These are phyloP conservation scores for Populus nigra DNA, from an alignment of 345 rosid genomes.

Conservation along the genomic window DNA sequence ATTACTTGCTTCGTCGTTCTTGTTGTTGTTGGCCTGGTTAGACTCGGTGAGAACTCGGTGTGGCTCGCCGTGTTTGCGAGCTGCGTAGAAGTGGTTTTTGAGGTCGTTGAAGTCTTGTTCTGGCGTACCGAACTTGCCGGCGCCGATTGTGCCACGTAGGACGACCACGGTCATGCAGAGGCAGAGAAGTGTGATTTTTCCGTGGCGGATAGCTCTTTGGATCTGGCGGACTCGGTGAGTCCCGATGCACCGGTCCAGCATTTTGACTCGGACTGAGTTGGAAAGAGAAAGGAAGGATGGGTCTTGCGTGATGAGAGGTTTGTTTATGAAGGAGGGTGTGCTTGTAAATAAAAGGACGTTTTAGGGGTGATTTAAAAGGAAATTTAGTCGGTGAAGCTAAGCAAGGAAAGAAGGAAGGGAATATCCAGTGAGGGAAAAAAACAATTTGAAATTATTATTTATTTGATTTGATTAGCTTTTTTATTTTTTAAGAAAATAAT, in stretches of 20 bases:
- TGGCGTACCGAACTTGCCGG: constrained; percentile 86
- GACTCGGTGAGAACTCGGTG: constrained; percentile 39
- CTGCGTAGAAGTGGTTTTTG: constrained; percentile 56
- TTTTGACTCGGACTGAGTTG: not conserved
- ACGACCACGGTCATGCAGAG: constrained; percentile 74
- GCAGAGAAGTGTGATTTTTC: constrained; percentile 54
- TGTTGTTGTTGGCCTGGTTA: not conserved
- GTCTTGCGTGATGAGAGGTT: not conserved
- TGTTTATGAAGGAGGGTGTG: not conserved
- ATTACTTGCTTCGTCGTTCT: not conserved
- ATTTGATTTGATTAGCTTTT: too few relatives aligned
- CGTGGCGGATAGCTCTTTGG: constrained; percentile 53
- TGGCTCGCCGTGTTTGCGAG: constrained; percentile 71
- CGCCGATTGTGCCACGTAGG: constrained; percentile 85
- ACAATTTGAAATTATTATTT: not conserved
- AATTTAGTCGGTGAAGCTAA: not conserved
- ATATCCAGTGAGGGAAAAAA: not conserved
- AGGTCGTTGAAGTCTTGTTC: constrained; percentile 72
- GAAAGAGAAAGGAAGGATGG: not conserved
- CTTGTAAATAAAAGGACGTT: not conserved
- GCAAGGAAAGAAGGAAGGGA: not conserved
- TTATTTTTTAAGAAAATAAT: too few relatives aligned
- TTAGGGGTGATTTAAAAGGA: not conserved
- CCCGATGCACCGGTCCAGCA: not conserved
- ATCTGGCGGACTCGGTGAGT: constrained; percentile 49